phyloP scores from a whole-genome alignment of 2,329 filamentous ascomycete genomes.

The Aspergillus hiratsukae region DNA sequence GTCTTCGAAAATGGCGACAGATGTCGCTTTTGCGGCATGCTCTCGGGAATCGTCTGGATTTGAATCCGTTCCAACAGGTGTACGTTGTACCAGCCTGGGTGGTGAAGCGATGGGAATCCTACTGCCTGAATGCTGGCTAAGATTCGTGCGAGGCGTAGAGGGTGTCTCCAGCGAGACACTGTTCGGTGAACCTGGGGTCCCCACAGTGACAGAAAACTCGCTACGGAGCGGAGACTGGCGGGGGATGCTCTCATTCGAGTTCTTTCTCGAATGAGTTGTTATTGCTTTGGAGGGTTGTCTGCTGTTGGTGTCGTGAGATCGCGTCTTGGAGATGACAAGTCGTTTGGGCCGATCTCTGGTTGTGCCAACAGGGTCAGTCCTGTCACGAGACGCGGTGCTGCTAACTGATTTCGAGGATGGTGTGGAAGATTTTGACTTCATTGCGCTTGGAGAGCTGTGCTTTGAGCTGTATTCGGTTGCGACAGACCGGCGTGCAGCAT shows the following conservation, averaged over 20 bases:
- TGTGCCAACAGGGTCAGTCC: conserved; percentile 25
- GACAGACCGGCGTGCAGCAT: conserved; percentile 40
- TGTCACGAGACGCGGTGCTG: conserved; percentile 30
- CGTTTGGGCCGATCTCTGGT: conserved; percentile 28
- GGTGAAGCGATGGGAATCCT: background rate
- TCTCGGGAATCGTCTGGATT: background rate
- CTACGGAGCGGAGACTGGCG: conserved; percentile 7
- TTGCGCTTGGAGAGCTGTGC: conserved; percentile 22
- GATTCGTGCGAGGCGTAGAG: background rate
- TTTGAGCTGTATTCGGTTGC: conserved; percentile 48
- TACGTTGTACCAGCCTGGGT: background rate
- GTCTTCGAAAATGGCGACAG: conserved; percentile 25
- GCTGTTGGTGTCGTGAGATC: conserved; percentile 21
- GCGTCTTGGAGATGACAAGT: conserved; percentile 28
- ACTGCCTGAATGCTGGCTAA: background rate
- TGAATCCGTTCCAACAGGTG: background rate
- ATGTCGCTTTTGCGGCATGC: conserved; percentile 9
- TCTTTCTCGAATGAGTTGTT: conserved; percentile 23
- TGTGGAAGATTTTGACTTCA: conserved; percentile 27
- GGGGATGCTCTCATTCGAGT: conserved; percentile 19
- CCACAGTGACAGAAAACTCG: conserved; percentile 17
- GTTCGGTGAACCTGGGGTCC: conserved; percentile 45
- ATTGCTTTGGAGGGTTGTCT: background rate
- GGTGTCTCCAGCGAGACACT: conserved; percentile 15
- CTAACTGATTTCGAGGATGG: conserved; percentile 26